phyloP scores from a whole-genome alignment of 805 yeast genomes.

The Starmerella vaccinii region DNA sequence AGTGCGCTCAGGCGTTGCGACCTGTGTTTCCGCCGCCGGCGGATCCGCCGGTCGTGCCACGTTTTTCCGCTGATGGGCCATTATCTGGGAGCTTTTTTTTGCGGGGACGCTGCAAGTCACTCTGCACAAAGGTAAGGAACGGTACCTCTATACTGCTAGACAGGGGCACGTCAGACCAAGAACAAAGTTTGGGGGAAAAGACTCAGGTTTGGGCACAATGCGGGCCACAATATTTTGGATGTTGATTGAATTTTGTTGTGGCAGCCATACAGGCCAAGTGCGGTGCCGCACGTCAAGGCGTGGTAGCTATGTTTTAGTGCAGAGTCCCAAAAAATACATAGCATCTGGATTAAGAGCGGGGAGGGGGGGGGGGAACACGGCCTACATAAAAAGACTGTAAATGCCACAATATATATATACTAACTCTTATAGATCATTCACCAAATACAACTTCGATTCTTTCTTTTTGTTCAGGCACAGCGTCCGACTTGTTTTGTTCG shows the following conservation, averaged over 20 bases:
- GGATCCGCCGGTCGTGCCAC: not conserved
- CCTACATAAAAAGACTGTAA: too few relatives aligned
- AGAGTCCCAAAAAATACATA: too few relatives aligned
- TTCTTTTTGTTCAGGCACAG: not conserved
- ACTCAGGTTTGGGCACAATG: too few relatives aligned
- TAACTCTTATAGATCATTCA: too few relatives aligned
- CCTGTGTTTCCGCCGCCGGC: not conserved
- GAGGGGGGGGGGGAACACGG: too few relatives aligned
- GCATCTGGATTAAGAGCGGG: too few relatives aligned
- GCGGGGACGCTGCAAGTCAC: not conserved
- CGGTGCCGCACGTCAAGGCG: too few relatives aligned
- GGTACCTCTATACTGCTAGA: not conserved
- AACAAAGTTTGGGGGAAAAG: not conserved
- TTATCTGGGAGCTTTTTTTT: not conserved
- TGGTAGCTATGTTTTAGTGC: too few relatives aligned
- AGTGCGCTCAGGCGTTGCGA: not conserved
- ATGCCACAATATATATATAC: not conserved
- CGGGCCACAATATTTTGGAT: too few relatives aligned
- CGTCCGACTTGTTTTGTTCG: not conserved
- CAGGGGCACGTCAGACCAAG: not conserved
- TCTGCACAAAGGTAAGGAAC: constrained; percentile 4
- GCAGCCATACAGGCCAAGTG: too few relatives aligned
- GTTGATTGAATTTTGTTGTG: too few relatives aligned
- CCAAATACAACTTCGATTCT: not conserved
- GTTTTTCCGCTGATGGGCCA: not conserved